Evolutionary conservation across 768 basidiomycete genomes (phyloP).

Genomic region (Macrocybe gigantea): DNA sequence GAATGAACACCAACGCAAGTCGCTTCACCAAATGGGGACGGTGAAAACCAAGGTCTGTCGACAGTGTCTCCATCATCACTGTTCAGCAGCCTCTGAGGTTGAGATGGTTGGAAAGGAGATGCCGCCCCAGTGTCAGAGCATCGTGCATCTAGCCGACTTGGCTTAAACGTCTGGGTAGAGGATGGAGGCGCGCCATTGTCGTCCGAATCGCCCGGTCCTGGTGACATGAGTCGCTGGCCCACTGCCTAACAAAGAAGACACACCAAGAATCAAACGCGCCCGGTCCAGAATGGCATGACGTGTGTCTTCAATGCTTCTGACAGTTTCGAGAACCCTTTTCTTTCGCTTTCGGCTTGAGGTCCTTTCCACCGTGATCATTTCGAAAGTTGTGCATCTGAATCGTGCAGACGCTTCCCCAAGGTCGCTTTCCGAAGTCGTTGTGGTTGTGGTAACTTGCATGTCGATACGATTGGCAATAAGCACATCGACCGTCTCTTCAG

Average conservation of each 20-base stretch:
- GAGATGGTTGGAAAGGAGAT: not conserved
- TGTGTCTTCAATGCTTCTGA: conserved; percentile 35
- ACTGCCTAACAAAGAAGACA: too few relatives aligned
- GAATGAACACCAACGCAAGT: not conserved
- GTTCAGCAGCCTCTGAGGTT: conserved; percentile 4
- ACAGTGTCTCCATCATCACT: conserved; percentile 10
- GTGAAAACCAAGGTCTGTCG: conserved; percentile 22
- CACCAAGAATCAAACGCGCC: conserved; percentile 25
- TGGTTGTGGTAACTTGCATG: too few relatives aligned
- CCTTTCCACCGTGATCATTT: too few relatives aligned
- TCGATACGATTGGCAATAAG: conserved; percentile 26
- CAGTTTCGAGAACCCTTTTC: too few relatives aligned
- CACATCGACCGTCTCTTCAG: conserved; percentile 46
- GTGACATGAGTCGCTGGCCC: too few relatives aligned
- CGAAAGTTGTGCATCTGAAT: too few relatives aligned
- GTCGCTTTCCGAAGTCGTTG: too few relatives aligned
- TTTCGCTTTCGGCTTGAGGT: too few relatives aligned
- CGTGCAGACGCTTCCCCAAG: too few relatives aligned
- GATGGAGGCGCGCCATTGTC: conserved; percentile 9
- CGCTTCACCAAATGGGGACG: conserved; percentile 22
- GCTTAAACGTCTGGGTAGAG: conserved; percentile 34
- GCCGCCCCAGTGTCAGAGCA: too few relatives aligned
- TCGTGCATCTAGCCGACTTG: conserved; percentile 27
- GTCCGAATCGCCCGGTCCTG: conserved; percentile 1
- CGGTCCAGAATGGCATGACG: conserved; percentile 35